Evolutionary conservation across 768 basidiomycete genomes (phyloP).

Genomic region (Mycena latifolia): DNA sequence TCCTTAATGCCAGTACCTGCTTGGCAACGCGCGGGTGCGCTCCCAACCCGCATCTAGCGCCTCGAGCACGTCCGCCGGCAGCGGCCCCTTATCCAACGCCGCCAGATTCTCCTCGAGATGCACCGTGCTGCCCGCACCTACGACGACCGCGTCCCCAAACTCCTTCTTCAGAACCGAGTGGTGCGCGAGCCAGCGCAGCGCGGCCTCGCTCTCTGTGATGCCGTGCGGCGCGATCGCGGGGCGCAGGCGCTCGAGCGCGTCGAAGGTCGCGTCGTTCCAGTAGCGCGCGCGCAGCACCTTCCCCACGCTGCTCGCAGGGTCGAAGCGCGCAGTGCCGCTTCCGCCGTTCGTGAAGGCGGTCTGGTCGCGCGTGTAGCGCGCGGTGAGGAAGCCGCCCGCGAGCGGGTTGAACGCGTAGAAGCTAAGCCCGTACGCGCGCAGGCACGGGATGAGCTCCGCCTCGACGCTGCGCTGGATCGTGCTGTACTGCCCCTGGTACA

Average conservation of each 20-base stretch:
- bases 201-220: constrained; percentile 51
- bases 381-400: constrained; percentile 40
- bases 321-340: too few species aligned
- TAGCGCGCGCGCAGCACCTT: constrained; percentile 24
- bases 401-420: constrained; percentile 59
- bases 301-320: constrained; percentile 37
- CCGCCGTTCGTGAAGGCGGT: too few species aligned
- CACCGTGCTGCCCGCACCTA: constrained; percentile 56
- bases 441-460: constrained; percentile 43
- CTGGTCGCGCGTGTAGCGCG: constrained; percentile 37
- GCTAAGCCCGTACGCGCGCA: constrained; percentile 57
- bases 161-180: constrained; percentile 56
- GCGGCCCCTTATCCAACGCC: constrained; percentile 49
- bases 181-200: constrained; percentile 64
- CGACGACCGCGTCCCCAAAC: too few species aligned
- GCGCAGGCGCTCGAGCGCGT: constrained; percentile 14
- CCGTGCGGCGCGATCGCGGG: constrained; percentile 42
- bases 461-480: constrained; percentile 37
- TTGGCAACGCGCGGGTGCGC: too few species aligned
- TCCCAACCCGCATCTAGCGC: constrained; percentile 58
- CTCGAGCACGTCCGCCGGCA: constrained; percentile 62
- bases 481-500: constrained; percentile 54
- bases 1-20: too few species aligned
- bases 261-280: constrained; percentile 20
- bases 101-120: constrained; percentile 42